A percentile compares a stretch with the other conserved stretches of the same genome.
phyloP scores from a whole-genome alignment of 2,329 filamentous ascomycete genomes.

The Nemania sp. region DNA sequence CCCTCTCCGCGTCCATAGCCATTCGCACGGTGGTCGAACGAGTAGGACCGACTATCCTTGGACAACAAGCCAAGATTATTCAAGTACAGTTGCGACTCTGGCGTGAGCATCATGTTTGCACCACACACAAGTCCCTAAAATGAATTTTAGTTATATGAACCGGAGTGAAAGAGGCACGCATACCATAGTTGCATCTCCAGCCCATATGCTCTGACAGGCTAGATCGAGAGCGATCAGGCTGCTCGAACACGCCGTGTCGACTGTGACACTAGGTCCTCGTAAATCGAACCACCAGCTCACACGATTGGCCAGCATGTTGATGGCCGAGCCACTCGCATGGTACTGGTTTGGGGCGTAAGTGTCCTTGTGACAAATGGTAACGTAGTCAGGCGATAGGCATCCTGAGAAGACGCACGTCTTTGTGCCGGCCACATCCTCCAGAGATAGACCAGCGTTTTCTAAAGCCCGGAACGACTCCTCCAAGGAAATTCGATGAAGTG shows the following conservation, averaged over 20 bases:
- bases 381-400: constrained; percentile 27
- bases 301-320: constrained; percentile 44
- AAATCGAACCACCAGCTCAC: constrained; percentile 49
- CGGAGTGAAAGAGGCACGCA: constrained; percentile 41
- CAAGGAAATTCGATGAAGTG: constrained; percentile 28
- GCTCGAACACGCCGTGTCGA: constrained; percentile 54
- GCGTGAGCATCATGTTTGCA: constrained; percentile 45
- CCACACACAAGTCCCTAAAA: constrained; percentile 42
- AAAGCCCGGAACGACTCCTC: constrained; percentile 34
- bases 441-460: constrained; percentile 33
- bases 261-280: constrained; percentile 47
- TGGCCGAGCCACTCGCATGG: constrained; percentile 36
- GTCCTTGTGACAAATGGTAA: constrained; percentile 32
- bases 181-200: neutral
- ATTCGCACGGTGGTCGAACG: constrained; percentile 56
- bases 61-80: constrained; percentile 44
- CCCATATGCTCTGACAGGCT: constrained; percentile 49
- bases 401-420: constrained; percentile 29
- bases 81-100: constrained; percentile 42
- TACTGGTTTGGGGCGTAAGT: constrained; percentile 36
- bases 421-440: constrained; percentile 19
- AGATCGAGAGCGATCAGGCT: constrained; percentile 50
- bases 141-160: constrained; percentile 39
- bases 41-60: constrained; percentile 47
- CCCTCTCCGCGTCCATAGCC: constrained; percentile 66